Evolutionary conservation across 2,329 filamentous ascomycete genomes (phyloP), one percentile per base, ranked within the genome.

Genomic region (Rhynchosporium secalis): DNA sequence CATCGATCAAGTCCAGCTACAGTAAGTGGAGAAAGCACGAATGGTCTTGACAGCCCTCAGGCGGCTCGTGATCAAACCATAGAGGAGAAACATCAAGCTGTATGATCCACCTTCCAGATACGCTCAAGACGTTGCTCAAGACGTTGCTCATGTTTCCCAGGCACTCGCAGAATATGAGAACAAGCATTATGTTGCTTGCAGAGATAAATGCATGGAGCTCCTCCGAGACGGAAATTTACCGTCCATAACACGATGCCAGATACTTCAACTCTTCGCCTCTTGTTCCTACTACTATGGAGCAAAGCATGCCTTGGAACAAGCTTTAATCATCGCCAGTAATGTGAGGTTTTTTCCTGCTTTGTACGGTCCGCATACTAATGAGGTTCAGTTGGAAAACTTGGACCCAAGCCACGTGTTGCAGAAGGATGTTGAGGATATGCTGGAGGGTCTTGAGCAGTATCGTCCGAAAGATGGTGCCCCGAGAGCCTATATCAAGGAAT

Each of bases 281-380:
- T 58, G 56, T 29, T 36, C 43, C 2, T 58, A 47, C 31, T 58
- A 48, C 20, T 33, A 48, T 6, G 43, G 41, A 38, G 56, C 56
- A 3, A 58, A 40, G 45, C 45, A 20, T 9, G 45, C 33, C 15
- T 33, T 58, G 2, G 56, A 58, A 20, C 20, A 45, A 10, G 56
- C 56, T 10, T n/a, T 58, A 9, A 48, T 36, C 13, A 47, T 58
- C 3, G 41, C 41, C 2, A 36, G 33, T 26, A 12, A 57, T 41
- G 55, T 47, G 15, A 15, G 55, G 20, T 20, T 28, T 20, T 9
- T 8, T n/a, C 12, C 10, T n/a, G 6, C 29, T 13, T 38, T 3
- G 9, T 47, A 4, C 7, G 48, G 4, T 4, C 4, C 5, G 3
- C 9, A 7, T 33, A 26, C 49, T 52, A 10, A 52, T 33, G 15